These are phyloP conservation scores for Sporormia fimetaria DNA, from an alignment of 495 filamentous ascomycete species.

Conservation along the genomic window DNA sequence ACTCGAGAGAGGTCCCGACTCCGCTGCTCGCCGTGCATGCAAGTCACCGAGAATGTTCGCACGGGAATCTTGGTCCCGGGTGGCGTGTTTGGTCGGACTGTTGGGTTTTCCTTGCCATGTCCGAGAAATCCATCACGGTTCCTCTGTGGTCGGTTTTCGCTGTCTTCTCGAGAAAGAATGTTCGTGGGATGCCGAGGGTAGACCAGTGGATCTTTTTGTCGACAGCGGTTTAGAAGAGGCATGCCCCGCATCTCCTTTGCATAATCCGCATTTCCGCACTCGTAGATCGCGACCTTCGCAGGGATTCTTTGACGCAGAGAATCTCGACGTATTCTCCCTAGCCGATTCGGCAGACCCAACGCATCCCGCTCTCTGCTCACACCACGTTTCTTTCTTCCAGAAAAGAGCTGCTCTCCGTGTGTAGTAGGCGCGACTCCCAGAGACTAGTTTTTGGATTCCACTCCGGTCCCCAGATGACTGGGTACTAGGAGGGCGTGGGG, in stretches of 20 bases:
- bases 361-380: constrained; percentile 33
- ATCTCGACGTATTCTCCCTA: constrained; percentile 25
- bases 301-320: neutral
- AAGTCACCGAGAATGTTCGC: constrained; percentile 4
- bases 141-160: no score
- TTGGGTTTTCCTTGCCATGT: no score
- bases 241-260: constrained; percentile 6
- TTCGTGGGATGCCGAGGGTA: no score
- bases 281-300: constrained; percentile 4
- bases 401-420: constrained; percentile 47
- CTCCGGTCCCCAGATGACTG: constrained; percentile 21
- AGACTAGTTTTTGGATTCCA: constrained; percentile 36
- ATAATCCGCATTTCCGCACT: constrained; percentile 2
- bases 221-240: constrained; percentile 9
- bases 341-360: constrained; percentile 30
- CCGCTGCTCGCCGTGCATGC: constrained; percentile 22
- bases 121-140: no score
- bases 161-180: no score
- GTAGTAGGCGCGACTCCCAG: constrained; percentile 37
- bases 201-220: constrained; percentile 2
- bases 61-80: constrained; percentile 2
- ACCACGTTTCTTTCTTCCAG: constrained; percentile 13
- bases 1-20: constrained; percentile 81
- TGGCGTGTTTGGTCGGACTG: constrained; percentile 8
- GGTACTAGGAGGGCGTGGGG: constrained; percentile 16